Base-by-base conservation (phyloP, 306 rosid species). In the Quercus glauca region DNA sequence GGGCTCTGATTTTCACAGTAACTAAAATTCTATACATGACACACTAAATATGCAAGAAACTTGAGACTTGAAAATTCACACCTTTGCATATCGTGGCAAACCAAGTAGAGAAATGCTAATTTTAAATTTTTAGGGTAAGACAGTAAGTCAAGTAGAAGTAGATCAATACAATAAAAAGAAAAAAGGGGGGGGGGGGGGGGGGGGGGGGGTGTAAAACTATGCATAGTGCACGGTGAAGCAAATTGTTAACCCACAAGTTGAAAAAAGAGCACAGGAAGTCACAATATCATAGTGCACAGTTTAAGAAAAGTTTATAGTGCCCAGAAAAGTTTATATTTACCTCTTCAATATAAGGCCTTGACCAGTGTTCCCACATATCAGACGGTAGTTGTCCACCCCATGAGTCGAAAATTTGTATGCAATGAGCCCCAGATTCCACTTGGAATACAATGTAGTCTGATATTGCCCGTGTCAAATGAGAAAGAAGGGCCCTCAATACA, bases 381-480 rank as follows among this genome's bases (percentile, higher is more conserved):
- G 99, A 98, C 12, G 96, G 91, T 76, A 92, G 87, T 79, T 95
- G 99, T 73, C 99, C 99, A 58, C 99, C 98, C 98, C 97, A 95
- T n/a, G 98, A 92, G 85, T 92, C 99, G 84, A 95, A 95, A 86
- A 92, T 92, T 79, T 92, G 97, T 81, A 95, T 95, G 86, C 99
- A 95, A 79, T 92, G 92, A 73, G 97, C 99, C 77, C 99, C 99
- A 74, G 97, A 90, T 49, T 92, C 89, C 58, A 95, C 90, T 91
- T 95, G 99, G 83, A 83, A 95, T 81, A 92, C 73, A 58, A 92
- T 77, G 78, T 95, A 95, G 53, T 92, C 94, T 4, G 97, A 81
- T 89, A 95, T 92, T 26, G 99, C 92, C 78, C 77, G 87, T 14
- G 98, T 76, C 87, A 95, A 80, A 89, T 95, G 98, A 80, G 96